Evolutionary conservation across 768 basidiomycete genomes (phyloP), one percentile per base, ranked within the genome.

Genomic region (Neoboletus brunneissimus): DNA sequence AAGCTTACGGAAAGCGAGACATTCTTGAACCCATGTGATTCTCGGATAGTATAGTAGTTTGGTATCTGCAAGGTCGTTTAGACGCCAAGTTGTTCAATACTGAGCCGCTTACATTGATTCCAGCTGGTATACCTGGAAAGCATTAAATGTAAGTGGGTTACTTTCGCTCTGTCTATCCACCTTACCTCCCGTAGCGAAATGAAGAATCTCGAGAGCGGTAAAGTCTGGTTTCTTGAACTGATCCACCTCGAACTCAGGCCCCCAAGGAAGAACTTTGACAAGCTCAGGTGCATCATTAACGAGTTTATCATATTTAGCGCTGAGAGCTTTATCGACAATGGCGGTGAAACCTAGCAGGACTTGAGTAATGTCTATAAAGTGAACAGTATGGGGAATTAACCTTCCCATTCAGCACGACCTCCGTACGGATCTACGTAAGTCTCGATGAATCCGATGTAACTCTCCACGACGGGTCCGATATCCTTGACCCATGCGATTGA

Each of bases 331-430:
- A 78, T 94, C 83, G 45, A 94, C 91, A 58, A 93, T 88, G 7
- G 91, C 91, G 34, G 91, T 91, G 69, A 94, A 94, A 31, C 89
- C 89, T 90, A 59, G n/a, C 41, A 20, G 16, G 40, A 50, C 22
- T 12, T 62, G 18, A 51, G 40, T 53, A 48, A n/a, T 51, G 6
- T 1, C 3, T 29, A 38, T 3, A 25, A 25, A 40, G 11, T 46
- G 34, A 38, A 20, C 25, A 37, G 51, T 42, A 27, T 25, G 45
- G 42, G 54, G 48, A 8, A 53, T 63, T 35, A 53, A 84, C 90
- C 91, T 82, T 94, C 91, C 92, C 92, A 94, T 70, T 94, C 93
- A 0, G 93, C 93, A 49, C 93, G 84, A n/a, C 82, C 87, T 35
- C 92, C 93, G 56, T 90, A 93, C 8, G 93, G 93, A 66, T 94